phyloP scores from a whole-genome alignment of 2,329 filamentous ascomycete species.

The Botrytis medusae region DNA sequence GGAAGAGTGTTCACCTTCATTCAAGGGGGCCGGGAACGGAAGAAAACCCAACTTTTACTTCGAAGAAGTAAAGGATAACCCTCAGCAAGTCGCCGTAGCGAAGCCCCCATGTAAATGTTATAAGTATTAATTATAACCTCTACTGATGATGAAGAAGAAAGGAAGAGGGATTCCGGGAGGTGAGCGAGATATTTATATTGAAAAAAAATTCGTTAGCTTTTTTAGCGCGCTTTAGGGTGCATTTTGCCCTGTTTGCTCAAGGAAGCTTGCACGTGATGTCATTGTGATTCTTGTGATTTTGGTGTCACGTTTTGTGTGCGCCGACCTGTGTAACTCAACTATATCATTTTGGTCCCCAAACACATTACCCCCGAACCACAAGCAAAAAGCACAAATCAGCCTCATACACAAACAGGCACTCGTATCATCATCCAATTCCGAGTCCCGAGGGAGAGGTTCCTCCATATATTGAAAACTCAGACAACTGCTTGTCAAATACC shows the following conservation, averaged over 20 bases:
- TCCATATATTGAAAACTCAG: background rate
- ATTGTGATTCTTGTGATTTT: background rate
- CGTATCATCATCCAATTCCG: background rate
- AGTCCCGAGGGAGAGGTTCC: background rate
- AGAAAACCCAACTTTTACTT: constrained; percentile 40
- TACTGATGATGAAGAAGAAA: constrained; percentile 41
- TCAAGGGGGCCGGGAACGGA: constrained; percentile 47
- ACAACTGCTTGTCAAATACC: constrained; percentile 14
- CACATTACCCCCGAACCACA: background rate
- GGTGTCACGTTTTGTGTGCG: background rate
- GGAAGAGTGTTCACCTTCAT: constrained; percentile 45
- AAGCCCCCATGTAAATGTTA: constrained; percentile 42
- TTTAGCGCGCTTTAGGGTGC: constrained; percentile 14
- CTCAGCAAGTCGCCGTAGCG: constrained; percentile 46
- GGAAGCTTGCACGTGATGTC: accelerated
- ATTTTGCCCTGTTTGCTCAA: constrained; percentile 4
- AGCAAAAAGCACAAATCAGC: background rate
- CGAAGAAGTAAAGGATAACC: constrained; percentile 37
- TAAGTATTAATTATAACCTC: constrained; percentile 43
- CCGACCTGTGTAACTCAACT: background rate
- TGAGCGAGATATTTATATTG: constrained; percentile 25
- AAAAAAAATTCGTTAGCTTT: constrained; percentile 12
- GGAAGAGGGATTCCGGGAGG: constrained; percentile 15
- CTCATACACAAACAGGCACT: background rate
- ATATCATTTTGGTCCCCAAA: background rate